Conservation (phyloP, 1,139 yeast species). For the Blastobotrys niveus region DNA sequence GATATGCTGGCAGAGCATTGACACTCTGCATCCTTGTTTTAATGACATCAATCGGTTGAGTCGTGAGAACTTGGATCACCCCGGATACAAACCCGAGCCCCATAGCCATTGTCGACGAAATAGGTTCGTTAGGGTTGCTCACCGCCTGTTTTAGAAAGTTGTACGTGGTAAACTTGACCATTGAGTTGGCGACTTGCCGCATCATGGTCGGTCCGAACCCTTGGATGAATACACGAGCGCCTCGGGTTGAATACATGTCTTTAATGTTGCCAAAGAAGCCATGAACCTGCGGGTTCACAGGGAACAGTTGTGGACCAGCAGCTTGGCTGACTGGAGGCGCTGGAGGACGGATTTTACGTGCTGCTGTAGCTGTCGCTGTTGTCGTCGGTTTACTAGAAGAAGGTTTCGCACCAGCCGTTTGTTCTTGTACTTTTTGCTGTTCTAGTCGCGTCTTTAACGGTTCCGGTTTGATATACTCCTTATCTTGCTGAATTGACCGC, state of each 20-base stretch:
- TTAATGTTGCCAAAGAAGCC: slow-evolving; percentile 28
- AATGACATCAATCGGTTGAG: slow-evolving; percentile 89
- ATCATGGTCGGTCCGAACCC: slow-evolving; percentile 76
- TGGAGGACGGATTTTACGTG: slow-evolving; percentile 17
- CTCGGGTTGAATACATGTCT: slow-evolving; percentile 67
- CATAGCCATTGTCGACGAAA: slow-evolving; percentile 23
- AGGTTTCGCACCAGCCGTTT: too few relatives aligned
- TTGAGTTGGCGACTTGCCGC: slow-evolving; percentile 73
- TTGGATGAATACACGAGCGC: slow-evolving; percentile 69
- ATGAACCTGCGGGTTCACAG: slow-evolving; percentile 22
- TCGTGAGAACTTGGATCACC: slow-evolving; percentile 65
- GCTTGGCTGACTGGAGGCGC: slow-evolving; percentile 10
- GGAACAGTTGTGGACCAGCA: slow-evolving; percentile 4
- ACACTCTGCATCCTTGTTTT: slow-evolving; percentile 86
- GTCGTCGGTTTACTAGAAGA: background rate
- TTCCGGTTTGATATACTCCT: background rate
- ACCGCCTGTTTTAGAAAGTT: slow-evolving; percentile 60
- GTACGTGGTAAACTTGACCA: slow-evolving; percentile 80
- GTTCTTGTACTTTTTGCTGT: too few relatives aligned
- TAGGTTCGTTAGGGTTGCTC: slow-evolving; percentile 34
- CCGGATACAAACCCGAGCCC: slow-evolving; percentile 39
- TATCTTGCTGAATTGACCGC: slow-evolving; percentile 17
- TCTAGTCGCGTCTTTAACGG: background rate
- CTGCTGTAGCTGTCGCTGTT: slow-evolving; percentile 1
- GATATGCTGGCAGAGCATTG: slow-evolving; percentile 53